Evolutionary conservation across 345 rosid species (phyloP).

Genomic region (Gossypium sturtianum): DNA sequence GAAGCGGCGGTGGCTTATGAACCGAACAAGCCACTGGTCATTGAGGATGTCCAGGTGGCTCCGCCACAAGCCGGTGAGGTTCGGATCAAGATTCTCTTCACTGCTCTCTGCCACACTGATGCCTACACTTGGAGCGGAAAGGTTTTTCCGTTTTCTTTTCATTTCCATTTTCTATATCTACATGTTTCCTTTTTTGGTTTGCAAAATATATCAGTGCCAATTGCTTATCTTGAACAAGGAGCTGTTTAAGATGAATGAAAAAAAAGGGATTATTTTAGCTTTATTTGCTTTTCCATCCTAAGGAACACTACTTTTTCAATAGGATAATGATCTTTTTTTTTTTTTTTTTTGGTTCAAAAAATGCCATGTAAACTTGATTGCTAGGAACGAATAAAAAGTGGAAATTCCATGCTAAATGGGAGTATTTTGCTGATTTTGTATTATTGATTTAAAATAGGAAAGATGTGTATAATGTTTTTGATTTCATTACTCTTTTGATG

Average conservation of each 20-base stretch:
- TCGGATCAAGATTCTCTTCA: conserved; percentile 72
- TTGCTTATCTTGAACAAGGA: not conserved
- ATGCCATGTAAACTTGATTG: not conserved
- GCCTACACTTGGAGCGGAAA: conserved; percentile 99
- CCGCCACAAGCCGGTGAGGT: conserved; percentile 98
- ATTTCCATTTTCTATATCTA: not conserved
- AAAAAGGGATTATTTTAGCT: not conserved
- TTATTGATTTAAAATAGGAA: not conserved
- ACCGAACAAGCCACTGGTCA: conserved; percentile 75
- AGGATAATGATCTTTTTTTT: not conserved
- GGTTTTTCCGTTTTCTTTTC: conserved; percentile 41
- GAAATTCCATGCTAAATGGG: not conserved
- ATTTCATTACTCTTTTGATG: not conserved
- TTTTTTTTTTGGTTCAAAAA: not conserved
- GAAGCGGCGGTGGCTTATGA: conserved; percentile 98
- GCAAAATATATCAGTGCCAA: not conserved
- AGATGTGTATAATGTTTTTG: not conserved
- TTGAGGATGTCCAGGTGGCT: conserved; percentile 90
- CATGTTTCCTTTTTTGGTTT: not conserved
- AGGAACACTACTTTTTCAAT: not conserved
- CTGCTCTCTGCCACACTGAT: conserved; percentile 97
- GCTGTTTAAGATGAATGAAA: not conserved
- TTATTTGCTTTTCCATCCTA: not conserved
- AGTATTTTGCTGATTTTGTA: not conserved
- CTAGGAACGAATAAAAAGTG: not conserved